Percentiles rank a stretch among this genome's conserved stretches.
phyloP scores from a whole-genome alignment of 108 stramenopile species.

The Thalassiosira profunda region DNA sequence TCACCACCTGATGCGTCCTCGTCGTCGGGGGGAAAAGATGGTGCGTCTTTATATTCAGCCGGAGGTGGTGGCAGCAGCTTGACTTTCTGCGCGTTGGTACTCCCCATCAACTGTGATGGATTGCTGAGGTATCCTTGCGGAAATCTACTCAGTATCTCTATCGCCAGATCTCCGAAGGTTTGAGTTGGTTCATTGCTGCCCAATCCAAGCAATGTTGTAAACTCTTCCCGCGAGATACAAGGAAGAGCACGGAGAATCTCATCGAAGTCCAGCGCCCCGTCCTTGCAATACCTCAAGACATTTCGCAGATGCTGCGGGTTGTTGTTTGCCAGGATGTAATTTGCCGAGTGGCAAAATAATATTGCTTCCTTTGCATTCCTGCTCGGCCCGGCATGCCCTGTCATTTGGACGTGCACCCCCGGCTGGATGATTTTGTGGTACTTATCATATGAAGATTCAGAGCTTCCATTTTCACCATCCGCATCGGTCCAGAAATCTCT shows the following conservation, averaged over 20 bases:
- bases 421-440: constrained; percentile 48
- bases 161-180: constrained; percentile 19
- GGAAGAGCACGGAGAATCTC: constrained; percentile 30
- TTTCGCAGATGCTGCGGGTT: constrained; percentile 48
- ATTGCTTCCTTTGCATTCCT: constrained; percentile 22
- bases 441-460: constrained; percentile 19
- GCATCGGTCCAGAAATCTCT: constrained; percentile 33
- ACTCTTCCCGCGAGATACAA: background rate
- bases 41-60: constrained; percentile 9
- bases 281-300: constrained; percentile 21
- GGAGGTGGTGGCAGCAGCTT: constrained; percentile 34
- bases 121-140: constrained; percentile 25
- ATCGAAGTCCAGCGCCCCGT: constrained; percentile 21
- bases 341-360: constrained; percentile 13
- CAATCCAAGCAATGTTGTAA: no score
- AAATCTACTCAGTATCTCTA: constrained; percentile 23
- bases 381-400: constrained; percentile 35
- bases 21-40: no score
- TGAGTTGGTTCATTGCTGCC: background rate
- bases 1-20: no score
- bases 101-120: constrained; percentile 36
- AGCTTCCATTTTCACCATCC: background rate
- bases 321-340: constrained; percentile 27
- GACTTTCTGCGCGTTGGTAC: constrained; percentile 19
- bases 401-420: constrained; percentile 20